phyloP scores from a whole-genome alignment of 202 grass and related monocot species.

The Sporobolus alterniflorus region DNA sequence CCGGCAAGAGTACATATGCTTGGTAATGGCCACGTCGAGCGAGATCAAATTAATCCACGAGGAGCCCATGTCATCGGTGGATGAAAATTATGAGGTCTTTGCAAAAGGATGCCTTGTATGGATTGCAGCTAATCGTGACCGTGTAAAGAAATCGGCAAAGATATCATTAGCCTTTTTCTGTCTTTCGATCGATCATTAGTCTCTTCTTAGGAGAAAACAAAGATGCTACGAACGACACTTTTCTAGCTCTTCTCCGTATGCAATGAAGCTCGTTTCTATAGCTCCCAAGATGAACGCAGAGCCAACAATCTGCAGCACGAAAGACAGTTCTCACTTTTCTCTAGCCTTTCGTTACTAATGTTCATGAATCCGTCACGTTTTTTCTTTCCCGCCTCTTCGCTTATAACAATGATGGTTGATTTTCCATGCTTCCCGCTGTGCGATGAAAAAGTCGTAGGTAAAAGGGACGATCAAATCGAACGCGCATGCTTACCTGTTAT shows the following conservation, averaged over 20 bases:
- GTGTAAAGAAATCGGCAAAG: constrained; percentile 29
- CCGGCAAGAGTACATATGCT: background rate
- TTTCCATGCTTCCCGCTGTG: background rate
- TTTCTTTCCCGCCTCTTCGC: background rate
- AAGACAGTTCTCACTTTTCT: constrained; percentile 5
- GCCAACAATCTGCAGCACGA: constrained; percentile 5
- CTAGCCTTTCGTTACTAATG: background rate
- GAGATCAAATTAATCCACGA: constrained; percentile 5
- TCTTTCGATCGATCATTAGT: constrained; percentile 3
- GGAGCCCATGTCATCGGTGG: constrained; percentile 1
- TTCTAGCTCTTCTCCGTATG: constrained; percentile 45
- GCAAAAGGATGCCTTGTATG: constrained; percentile 10
- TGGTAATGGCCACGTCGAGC: background rate
- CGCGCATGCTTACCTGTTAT: constrained; percentile 17
- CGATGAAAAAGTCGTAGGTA: background rate
- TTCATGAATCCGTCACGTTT: background rate
- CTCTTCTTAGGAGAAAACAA: background rate
- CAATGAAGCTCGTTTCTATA: constrained; percentile 16
- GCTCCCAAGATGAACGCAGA: constrained; percentile 9
- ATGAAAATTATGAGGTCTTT: constrained; percentile 23
- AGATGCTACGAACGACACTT: constrained; percentile 18
- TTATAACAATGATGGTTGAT: background rate
- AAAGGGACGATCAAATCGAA: background rate
- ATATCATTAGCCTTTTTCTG: constrained; percentile 27
- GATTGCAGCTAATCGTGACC: constrained; percentile 25